Conservation (phyloP, 176 grass and related monocot genomes). For the Secale cereale region DNA sequence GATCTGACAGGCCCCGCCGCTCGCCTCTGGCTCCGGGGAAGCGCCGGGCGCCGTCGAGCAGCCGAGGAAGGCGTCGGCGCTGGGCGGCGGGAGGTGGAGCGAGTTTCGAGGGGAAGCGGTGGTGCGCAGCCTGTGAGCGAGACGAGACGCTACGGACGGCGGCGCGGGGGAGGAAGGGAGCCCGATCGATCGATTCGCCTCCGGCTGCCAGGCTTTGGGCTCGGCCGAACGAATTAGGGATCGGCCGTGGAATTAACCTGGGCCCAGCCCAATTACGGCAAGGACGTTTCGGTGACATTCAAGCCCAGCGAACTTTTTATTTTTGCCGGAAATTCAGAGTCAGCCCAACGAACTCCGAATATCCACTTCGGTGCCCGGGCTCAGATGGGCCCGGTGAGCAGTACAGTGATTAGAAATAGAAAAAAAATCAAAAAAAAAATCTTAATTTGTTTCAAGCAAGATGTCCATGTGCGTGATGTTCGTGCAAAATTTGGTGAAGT, state of each 20-base stretch:
- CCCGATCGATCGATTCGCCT: background rate
- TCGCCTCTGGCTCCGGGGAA: background rate
- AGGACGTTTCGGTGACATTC: background rate
- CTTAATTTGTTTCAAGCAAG: no score
- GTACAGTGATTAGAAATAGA: no score
- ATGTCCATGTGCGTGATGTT: no score
- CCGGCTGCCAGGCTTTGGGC: background rate
- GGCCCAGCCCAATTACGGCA: background rate
- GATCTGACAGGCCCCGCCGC: conserved; percentile 2
- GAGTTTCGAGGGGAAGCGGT: background rate
- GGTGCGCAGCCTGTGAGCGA: background rate
- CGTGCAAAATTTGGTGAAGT: no score
- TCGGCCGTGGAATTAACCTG: no score
- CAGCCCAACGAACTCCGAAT: no score
- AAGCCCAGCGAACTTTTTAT: no score
- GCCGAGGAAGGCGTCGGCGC: background rate
- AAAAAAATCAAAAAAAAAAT: no score
- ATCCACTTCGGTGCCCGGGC: no score
- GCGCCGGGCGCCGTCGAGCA: background rate
- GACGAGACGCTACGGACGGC: background rate
- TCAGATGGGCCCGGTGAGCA: no score
- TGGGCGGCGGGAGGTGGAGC: background rate
- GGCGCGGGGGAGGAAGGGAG: background rate
- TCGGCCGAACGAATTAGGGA: background rate
- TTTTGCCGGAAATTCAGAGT: no score